Evolutionary conservation across 2,329 filamentous ascomycete species (phyloP).

Genomic region (Pleomassaria siparia): DNA sequence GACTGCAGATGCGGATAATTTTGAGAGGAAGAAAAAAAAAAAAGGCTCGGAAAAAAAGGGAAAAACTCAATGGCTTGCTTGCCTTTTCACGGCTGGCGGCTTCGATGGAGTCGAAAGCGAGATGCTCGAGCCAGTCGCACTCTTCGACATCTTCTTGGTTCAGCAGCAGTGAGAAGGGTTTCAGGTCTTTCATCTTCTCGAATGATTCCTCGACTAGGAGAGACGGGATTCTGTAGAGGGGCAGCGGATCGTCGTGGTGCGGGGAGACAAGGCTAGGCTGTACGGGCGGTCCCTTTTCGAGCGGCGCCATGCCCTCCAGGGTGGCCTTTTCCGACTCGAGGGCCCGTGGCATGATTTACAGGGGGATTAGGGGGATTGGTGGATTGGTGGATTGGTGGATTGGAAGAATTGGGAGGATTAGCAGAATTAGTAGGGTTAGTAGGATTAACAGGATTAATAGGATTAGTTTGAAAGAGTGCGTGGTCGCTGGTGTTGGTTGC

Average conservation of each 20-base stretch:
- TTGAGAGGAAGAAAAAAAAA: background rate
- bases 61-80: too few species aligned
- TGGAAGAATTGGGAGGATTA: too few species aligned
- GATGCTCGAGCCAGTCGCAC: constrained; percentile 60
- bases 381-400: too few species aligned
- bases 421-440: too few species aligned
- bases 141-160: constrained; percentile 66
- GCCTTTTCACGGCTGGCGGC: constrained; percentile 63
- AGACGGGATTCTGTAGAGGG: constrained; percentile 25
- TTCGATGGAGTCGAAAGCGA: constrained; percentile 60
- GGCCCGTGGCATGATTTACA: constrained; percentile 45
- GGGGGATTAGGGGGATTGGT: constrained; percentile 2
- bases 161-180: constrained; percentile 74
- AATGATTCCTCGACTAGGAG: constrained; percentile 27
- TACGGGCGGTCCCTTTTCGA: constrained; percentile 35
- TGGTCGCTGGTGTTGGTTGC: too few species aligned
- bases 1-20: constrained; percentile 9
- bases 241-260: constrained; percentile 17
- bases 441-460: too few species aligned
- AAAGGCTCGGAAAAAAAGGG: too few species aligned
- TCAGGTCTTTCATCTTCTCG: constrained; percentile 58
- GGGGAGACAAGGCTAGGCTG: constrained; percentile 8
- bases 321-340: constrained; percentile 41
- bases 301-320: constrained; percentile 39
- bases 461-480: too few species aligned